Evolutionary conservation across 2,329 filamentous ascomycete species (phyloP), one percentile per base, ranked within the genome.

Genomic region (Monosporascus sp.): DNA sequence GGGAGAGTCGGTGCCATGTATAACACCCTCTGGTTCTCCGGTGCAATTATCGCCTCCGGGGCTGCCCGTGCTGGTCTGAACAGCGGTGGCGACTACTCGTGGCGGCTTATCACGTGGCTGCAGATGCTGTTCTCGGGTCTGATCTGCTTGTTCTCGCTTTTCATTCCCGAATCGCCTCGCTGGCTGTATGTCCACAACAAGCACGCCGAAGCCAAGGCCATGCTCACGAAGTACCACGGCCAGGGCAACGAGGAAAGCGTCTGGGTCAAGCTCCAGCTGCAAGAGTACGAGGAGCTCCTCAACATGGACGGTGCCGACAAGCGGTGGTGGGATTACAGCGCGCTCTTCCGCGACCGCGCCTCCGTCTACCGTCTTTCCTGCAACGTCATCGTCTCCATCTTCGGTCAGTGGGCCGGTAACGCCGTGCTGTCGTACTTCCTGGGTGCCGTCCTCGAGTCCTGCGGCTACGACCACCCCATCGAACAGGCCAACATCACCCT

Each of bases 21-120:
- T 65, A 76, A 76, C 60, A 74, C 72, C 20, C 68, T 72, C 51
- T 77, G 74, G 73, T 75, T 74, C 57, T 67, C 69, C 7, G 76
- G 76, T n/a, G 72, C 75, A 39, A 80, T 82, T 43, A 67, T 80
- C 22, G 75, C 79, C 1, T 72, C 73, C n/a, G 77, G 76, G 38
- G 74, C 74, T 5, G 73, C 75, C 9, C 73, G 75, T 31, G 80
- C 77, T 48, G 68, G 65, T 46, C 63, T 73, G 22, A 70, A 74
- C 43, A 59, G 66, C 8, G 61, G 67, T 4, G 70, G 73, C 17
- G 67, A 72, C 48, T 57, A 60, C 43, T 72, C 70, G 6, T 77
- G 73, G 72, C 64, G 67, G 17, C 63, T 77, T 35, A 73, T 73
- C 15, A 70, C 73, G 14, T 75, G 73, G 70, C 67, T 77, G 3